Evolutionary conservation across 2,329 filamentous ascomycete genomes (phyloP).

Genomic region (Aspergillus tanneri): DNA sequence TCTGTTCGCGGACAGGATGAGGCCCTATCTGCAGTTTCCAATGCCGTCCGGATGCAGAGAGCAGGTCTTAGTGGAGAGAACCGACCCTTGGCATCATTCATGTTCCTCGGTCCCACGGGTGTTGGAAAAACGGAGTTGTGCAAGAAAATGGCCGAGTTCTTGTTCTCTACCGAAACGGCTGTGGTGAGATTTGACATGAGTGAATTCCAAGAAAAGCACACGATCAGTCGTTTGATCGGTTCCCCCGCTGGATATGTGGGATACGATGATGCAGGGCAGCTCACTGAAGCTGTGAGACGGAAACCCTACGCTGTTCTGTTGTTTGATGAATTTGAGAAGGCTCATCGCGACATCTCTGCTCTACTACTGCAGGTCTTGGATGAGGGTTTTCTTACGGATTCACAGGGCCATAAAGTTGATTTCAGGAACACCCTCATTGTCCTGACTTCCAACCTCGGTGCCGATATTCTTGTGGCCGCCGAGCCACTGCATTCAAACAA

Average conservation of each 20-base stretch:
- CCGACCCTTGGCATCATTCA: slow-evolving; percentile 87
- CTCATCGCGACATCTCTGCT: slow-evolving; percentile 89
- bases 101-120: slow-evolving; percentile 95
- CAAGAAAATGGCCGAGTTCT: slow-evolving; percentile 89
- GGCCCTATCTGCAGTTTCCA: slow-evolving; percentile 82
- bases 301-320: slow-evolving; percentile 94
- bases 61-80: slow-evolving; percentile 91
- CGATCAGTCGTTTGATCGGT: slow-evolving; percentile 87
- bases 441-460: slow-evolving; percentile 90
- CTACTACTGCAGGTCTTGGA: slow-evolving; percentile 91
- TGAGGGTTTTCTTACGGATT: slow-evolving; percentile 92
- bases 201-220: slow-evolving; percentile 97
- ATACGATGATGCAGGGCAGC: slow-evolving; percentile 92
- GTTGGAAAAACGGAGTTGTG: slow-evolving; percentile 97
- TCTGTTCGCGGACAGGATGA: slow-evolving; percentile 92
- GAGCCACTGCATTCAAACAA: slow-evolving; percentile 65
- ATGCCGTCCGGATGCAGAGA: slow-evolving; percentile 90
- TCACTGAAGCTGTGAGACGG: slow-evolving; percentile 89
- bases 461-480: slow-evolving; percentile 80
- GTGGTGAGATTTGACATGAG: slow-evolving; percentile 97
- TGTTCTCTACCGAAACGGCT: slow-evolving; percentile 88
- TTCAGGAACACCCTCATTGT: slow-evolving; percentile 97
- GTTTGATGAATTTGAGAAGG: slow-evolving; percentile 98
- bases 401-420: slow-evolving; percentile 94
- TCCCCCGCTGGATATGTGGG: slow-evolving; percentile 93